These are phyloP conservation scores for Xylaria sp. DNA, from an alignment of 2,329 filamentous ascomycete species.

Conservation along the genomic window DNA sequence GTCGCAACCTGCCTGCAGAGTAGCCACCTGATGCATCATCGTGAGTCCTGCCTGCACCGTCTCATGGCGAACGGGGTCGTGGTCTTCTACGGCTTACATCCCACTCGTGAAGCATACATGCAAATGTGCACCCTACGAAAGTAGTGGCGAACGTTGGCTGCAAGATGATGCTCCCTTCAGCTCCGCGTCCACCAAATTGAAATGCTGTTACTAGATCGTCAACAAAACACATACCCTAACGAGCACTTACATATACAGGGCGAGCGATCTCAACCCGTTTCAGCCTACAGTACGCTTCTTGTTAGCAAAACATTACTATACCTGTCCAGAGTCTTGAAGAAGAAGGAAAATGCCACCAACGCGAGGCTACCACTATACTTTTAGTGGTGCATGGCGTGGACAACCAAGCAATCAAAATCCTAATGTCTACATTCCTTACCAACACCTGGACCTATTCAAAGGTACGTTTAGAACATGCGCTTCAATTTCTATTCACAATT, in stretches of 20 bases:
- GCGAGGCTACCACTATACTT: constrained; percentile 10
- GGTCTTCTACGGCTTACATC: constrained; percentile 7
- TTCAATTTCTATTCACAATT: constrained; percentile 5
- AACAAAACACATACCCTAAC: background rate
- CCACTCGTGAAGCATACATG: constrained; percentile 4
- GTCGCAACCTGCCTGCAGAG: constrained; percentile 18
- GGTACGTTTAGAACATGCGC: constrained; percentile 18
- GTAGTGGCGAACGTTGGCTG: background rate
- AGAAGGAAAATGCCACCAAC: constrained; percentile 9
- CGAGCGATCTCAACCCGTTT: constrained; percentile 15
- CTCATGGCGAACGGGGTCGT: constrained; percentile 4
- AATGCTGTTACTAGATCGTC: background rate
- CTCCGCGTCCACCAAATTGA: background rate
- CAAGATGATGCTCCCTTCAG: background rate
- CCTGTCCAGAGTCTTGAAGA: background rate
- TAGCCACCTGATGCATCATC: constrained; percentile 27
- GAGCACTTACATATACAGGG: background rate
- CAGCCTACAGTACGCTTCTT: background rate
- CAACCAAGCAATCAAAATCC: background rate
- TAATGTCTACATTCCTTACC: background rate
- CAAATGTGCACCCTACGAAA: background rate
- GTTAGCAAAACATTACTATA: background rate
- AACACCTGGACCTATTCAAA: background rate
- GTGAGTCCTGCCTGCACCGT: constrained; percentile 19
- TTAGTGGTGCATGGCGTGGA: constrained; percentile 8